Evolutionary conservation across 139 green algal species (phyloP).

Genomic region (Tetradesmus lagerheimii): DNA sequence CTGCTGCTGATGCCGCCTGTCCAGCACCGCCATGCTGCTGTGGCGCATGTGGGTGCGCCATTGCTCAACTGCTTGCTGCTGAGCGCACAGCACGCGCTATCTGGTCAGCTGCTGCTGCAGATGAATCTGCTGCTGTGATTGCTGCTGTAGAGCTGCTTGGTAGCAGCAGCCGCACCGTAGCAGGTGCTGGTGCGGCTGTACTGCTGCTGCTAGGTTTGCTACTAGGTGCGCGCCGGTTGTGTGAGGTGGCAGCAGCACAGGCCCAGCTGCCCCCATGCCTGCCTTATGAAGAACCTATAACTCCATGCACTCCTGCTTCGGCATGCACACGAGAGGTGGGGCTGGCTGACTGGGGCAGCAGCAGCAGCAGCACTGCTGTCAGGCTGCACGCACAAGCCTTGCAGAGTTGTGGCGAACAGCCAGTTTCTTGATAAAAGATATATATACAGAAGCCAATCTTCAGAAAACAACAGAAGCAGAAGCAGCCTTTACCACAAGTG

Average conservation of each 20-base stretch:
- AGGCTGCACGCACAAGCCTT: background rate
- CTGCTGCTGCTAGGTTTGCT: background rate
- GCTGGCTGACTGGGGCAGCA: background rate
- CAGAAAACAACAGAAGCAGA: background rate
- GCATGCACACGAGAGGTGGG: background rate
- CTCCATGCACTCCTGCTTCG: background rate
- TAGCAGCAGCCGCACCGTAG: background rate
- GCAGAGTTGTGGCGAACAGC: background rate
- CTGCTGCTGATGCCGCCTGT: conserved; percentile 19
- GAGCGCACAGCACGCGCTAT: background rate
- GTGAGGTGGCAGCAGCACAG: background rate
- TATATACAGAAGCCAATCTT: no score
- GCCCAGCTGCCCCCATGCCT: background rate
- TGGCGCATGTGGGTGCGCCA: background rate
- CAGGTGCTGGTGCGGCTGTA: background rate
- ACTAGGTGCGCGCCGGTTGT: background rate
- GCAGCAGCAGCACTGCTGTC: background rate
- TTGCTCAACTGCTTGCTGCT: conserved; percentile 17
- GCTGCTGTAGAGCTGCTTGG: background rate
- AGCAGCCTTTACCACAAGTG: background rate
- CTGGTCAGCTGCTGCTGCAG: background rate
- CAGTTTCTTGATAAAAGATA: no score
- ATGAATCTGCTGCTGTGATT: background rate
- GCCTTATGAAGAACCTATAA: background rate
- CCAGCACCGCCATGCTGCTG: background rate